Conservation (phyloP, 768 basidiomycete genomes). For the Artomyces pyxidatus region DNA sequence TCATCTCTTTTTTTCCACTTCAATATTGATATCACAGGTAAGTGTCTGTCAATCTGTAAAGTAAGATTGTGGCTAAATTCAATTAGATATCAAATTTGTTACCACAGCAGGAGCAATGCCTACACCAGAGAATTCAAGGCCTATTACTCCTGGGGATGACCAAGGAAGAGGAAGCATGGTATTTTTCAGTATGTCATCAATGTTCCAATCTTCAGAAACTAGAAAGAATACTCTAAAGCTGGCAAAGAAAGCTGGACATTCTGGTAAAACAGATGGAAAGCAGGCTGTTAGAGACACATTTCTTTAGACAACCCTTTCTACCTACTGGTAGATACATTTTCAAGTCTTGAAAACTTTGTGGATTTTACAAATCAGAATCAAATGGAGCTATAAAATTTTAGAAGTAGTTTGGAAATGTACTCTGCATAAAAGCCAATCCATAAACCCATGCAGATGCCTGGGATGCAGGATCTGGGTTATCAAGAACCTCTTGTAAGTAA, state of each 20-base stretch:
- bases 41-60: not conserved
- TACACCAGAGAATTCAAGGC: not conserved
- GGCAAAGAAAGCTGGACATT: not conserved
- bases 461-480: not conserved
- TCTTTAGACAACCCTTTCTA: not conserved
- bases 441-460: not conserved
- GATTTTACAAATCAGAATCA: not conserved
- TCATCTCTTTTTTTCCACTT: slow-evolving; percentile 1
- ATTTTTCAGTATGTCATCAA: not conserved
- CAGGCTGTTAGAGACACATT: not conserved
- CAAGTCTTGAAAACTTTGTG: too few relatives aligned
- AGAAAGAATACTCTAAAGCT: not conserved
- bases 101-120: not conserved
- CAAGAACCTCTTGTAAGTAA: not conserved
- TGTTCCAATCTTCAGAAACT: slow-evolving; percentile 5
- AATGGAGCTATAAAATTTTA: not conserved
- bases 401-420: not conserved
- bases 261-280: not conserved
- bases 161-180: not conserved
- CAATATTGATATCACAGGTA: not conserved
- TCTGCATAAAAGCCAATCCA: not conserved
- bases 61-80: not conserved
- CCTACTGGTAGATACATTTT: too few relatives aligned
- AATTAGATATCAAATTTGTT: slow-evolving; percentile 3
- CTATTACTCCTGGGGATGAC: not conserved